Evolutionary conservation across 805 yeast species (phyloP).

Genomic region (Yueomyces sp.): DNA sequence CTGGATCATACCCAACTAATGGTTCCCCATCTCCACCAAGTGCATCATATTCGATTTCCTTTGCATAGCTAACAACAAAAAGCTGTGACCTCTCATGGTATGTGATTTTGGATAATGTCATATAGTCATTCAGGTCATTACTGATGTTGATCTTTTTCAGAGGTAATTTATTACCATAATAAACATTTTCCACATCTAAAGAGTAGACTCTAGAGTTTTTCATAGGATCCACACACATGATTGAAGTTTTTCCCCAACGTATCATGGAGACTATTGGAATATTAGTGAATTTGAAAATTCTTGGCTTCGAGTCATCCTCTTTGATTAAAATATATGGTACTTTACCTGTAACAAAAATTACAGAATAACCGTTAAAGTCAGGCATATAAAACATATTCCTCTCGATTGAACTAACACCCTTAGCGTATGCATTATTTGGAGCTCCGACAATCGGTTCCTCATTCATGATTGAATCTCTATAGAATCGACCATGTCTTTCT

Average conservation of each 20-base stretch:
- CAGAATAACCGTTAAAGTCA: conserved; percentile 42
- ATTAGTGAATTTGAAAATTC: conserved; percentile 53
- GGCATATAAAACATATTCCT: conserved; percentile 49
- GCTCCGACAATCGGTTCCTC: conserved; percentile 54
- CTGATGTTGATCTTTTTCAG: conserved; percentile 39
- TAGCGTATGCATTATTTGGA: conserved; percentile 61
- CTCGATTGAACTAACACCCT: conserved; percentile 50
- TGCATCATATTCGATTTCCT: conserved; percentile 46
- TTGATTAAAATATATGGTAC: conserved; percentile 60
- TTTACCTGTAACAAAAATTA: conserved; percentile 61
- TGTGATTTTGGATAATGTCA: conserved; percentile 48
- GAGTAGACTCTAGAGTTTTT: conserved; percentile 49
- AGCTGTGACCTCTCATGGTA: conserved; percentile 58
- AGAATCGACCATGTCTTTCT: conserved; percentile 12
- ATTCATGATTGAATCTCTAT: conserved; percentile 14
- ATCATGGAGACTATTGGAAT: conserved; percentile 50
- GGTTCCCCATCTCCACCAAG: conserved; percentile 62
- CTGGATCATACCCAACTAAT: conserved; percentile 41
- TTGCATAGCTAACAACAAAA: conserved; percentile 47
- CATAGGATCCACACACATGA: conserved; percentile 58
- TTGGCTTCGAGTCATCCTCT: conserved; percentile 46
- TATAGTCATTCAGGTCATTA: conserved; percentile 16
- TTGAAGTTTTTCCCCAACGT: conserved; percentile 26
- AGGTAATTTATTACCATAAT: conserved; percentile 51
- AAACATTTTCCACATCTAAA: conserved; percentile 24